Evolutionary conservation across 2,329 filamentous ascomycete species (phyloP), one percentile per base, ranked within the genome.

Genomic region (Pyrenophora graminea): DNA sequence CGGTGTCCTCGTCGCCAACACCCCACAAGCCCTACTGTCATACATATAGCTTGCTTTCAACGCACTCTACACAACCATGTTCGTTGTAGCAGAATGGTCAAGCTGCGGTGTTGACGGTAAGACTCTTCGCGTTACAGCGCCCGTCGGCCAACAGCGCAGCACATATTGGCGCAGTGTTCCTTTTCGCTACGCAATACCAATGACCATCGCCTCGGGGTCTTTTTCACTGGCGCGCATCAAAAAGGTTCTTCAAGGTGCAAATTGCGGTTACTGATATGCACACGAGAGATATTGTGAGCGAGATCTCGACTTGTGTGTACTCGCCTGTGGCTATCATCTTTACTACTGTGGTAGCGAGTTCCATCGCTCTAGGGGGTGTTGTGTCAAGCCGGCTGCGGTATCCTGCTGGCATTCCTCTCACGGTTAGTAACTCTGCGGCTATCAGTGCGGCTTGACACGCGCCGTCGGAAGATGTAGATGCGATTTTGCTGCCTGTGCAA

Each of bases 1-100:
- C 2, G 46, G 39, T 9, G 59, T 73, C 0, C 55, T 81, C 4
- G 25, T 80, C 1, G 76, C 76, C 27, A 82, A 82, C 56, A 42
- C 69, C 1, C 77, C 78, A 1, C 80, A 82, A 55, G 59, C 77
- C 0, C 48, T 81, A 9, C 53, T 81, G 0, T 79, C 76, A 0
- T 64, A 78, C 18, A 31, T 80, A 0, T 81, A 82, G 55, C 64
- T 80, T 6, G 62, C 71, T 2, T 77, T 75, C 64, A 81, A 81
- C 55, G 67, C 68, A 3, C 65, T 81, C 3, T 68, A 78, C 18
- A 83, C 78, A 0, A 72, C 63, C 6, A 80, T 82, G 68, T 69
- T 80, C 1, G 58, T 78, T 0, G 76, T 75, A 1, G 60, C 68
- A 5, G 82, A 85, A 63, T 84, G 76, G 64, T 73, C 68, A 32